These are phyloP conservation scores for Tulasnella sp. DNA, from an alignment of 768 basidiomycete genomes.

Conservation along the genomic window DNA sequence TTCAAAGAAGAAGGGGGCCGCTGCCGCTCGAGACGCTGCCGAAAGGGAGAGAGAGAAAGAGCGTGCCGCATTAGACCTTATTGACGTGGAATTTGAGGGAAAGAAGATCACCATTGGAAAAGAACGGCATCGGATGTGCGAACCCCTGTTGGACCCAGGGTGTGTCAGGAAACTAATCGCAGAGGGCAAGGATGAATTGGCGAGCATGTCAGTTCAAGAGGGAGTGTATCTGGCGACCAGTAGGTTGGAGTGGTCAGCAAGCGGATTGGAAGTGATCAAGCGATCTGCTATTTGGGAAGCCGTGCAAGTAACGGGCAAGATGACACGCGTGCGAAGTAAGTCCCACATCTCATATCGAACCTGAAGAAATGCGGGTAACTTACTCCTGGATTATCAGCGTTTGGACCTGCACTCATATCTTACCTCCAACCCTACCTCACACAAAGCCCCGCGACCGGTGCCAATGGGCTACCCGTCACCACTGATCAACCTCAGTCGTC, in stretches of 20 bases:
- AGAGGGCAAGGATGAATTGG: slow-evolving; percentile 18
- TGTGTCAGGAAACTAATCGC: neutral
- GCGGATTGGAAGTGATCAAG: slow-evolving; percentile 47
- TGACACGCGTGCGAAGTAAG: slow-evolving; percentile 63
- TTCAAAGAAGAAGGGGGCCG: slow-evolving; percentile 56
- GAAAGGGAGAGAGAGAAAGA: slow-evolving; percentile 73
- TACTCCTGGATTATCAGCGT: slow-evolving; percentile 33
- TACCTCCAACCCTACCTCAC: slow-evolving; percentile 55
- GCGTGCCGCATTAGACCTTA: slow-evolving; percentile 75
- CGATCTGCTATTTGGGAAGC: slow-evolving; percentile 69
- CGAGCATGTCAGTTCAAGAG: slow-evolving; percentile 46
- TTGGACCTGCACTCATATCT: slow-evolving; percentile 58
- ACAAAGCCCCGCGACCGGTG: slow-evolving; percentile 34
- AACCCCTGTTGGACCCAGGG: slow-evolving; percentile 70
- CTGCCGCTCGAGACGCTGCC: slow-evolving; percentile 53
- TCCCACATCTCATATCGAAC: slow-evolving; percentile 3
- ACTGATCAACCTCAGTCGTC: slow-evolving; percentile 52
- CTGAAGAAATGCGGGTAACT: neutral
- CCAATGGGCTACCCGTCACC: slow-evolving; percentile 2
- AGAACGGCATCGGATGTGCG: slow-evolving; percentile 83
- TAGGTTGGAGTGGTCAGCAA: slow-evolving; percentile 16
- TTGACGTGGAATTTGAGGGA: slow-evolving; percentile 50
- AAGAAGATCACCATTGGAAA: slow-evolving; percentile 65
- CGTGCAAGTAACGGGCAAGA: slow-evolving; percentile 68
- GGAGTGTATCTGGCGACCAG: slow-evolving; percentile 54